phyloP scores from a whole-genome alignment of 257 asterid genomes.

The Cynanchum wilfordii region DNA sequence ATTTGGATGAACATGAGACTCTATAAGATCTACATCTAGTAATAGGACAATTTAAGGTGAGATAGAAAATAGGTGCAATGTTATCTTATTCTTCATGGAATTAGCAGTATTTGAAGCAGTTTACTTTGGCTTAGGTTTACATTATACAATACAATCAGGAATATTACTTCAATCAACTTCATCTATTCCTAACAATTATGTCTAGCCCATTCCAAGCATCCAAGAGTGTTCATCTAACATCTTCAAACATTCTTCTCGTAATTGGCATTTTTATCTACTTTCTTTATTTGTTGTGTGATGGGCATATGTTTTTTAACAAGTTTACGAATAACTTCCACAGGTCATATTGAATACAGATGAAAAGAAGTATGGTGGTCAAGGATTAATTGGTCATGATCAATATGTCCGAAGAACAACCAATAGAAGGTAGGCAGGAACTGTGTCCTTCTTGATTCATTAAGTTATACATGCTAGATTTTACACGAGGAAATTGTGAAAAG shows the following conservation, averaged over 20 bases:
- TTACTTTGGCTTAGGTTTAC: background rate
- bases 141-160: background rate
- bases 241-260: background rate
- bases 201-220: background rate
- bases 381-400: conserved; percentile 45
- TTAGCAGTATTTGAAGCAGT: background rate
- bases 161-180: background rate
- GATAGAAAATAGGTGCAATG: background rate
- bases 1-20: background rate
- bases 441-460: conserved; percentile 9
- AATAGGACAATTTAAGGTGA: background rate
- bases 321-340: conserved; percentile 24
- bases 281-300: background rate
- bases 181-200: background rate
- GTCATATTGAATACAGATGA: conserved; percentile 78
- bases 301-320: background rate
- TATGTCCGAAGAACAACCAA: conserved; percentile 60
- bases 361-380: conserved; percentile 73
- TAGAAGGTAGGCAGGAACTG: conserved; percentile 44
- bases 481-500: background rate
- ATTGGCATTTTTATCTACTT: background rate
- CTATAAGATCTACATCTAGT: background rate
- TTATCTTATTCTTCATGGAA: background rate
- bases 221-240: background rate
- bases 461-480: background rate